phyloP scores from a whole-genome alignment of 345 rosid species.

The Leavenworthia alabamica region DNA sequence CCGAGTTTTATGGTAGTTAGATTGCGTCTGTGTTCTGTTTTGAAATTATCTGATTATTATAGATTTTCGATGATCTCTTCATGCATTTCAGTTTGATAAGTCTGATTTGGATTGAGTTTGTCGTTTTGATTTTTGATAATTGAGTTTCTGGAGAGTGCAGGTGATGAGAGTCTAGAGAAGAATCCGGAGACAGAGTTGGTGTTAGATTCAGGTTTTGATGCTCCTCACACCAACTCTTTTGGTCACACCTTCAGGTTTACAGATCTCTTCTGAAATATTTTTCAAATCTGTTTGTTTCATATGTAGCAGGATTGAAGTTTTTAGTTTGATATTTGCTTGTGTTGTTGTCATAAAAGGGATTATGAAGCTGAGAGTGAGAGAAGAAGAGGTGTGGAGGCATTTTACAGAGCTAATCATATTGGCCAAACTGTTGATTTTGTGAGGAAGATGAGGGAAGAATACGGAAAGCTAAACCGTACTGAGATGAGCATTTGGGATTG shows the following conservation, averaged over 20 bases:
- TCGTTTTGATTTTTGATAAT: not conserved
- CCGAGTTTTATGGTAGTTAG: not conserved
- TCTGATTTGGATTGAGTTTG: not conserved
- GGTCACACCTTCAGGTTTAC: conserved; percentile 85
- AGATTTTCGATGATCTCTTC: not conserved
- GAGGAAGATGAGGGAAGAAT: conserved; percentile 34
- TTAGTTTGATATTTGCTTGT: not conserved
- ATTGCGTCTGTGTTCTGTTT: not conserved
- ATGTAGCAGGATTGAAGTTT: not conserved
- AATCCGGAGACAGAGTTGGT: conserved; percentile 34
- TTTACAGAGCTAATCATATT: conserved; percentile 67
- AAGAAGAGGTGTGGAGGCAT: conserved; percentile 61
- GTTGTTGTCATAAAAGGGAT: conserved; percentile 37
- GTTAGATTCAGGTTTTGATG: conserved; percentile 48
- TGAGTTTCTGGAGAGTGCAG: conserved; percentile 20
- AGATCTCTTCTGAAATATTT: not conserved
- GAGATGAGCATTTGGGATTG: conserved; percentile 61
- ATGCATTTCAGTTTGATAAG: too few species aligned
- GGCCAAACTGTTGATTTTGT: conserved; percentile 80
- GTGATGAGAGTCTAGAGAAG: conserved; percentile 36
- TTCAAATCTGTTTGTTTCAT: not conserved
- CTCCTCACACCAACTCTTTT: conserved; percentile 64
- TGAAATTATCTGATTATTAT: not conserved
- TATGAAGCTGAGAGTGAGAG: conserved; percentile 72
- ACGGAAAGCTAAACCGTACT: conserved; percentile 29